These are phyloP conservation scores for Clonostachys chloroleuca DNA, from an alignment of 2,329 filamentous ascomycete species.

Conservation along the genomic window DNA sequence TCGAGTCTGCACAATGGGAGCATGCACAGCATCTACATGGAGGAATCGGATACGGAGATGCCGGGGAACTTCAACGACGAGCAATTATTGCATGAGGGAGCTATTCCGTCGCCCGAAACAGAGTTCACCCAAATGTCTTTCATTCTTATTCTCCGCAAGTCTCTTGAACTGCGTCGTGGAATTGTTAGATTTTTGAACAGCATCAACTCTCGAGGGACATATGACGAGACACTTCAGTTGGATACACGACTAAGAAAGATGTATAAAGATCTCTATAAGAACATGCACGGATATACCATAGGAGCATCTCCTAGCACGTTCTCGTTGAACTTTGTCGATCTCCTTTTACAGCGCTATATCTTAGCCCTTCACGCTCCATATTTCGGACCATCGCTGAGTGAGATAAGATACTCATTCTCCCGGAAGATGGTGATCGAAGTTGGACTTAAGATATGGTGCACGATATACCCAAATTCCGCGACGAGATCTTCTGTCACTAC, in stretches of 20 bases:
- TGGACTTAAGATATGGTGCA: slow-evolving; percentile 39
- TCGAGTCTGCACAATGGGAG: slow-evolving; percentile 39
- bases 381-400: slow-evolving; percentile 28
- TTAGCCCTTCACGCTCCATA: slow-evolving; percentile 51
- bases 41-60: slow-evolving; percentile 42
- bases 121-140: slow-evolving; percentile 33
- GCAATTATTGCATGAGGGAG: slow-evolving; percentile 18
- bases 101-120: slow-evolving; percentile 20
- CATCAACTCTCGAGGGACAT: slow-evolving; percentile 25
- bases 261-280: slow-evolving; percentile 33
- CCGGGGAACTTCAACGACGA: slow-evolving; percentile 47
- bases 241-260: slow-evolving; percentile 32
- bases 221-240: slow-evolving; percentile 37
- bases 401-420: slow-evolving; percentile 45
- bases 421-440: slow-evolving; percentile 41
- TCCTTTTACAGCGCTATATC: slow-evolving; percentile 49
- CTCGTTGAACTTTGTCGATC: slow-evolving; percentile 39
- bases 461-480: slow-evolving; percentile 18
- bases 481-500: slow-evolving; percentile 3
- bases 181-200: slow-evolving; percentile 38
- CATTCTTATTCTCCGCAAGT: slow-evolving; percentile 33
- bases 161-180: slow-evolving; percentile 34
- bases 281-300: slow-evolving; percentile 15
- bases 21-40: slow-evolving; percentile 33
- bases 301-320: slow-evolving; percentile 23